A percentile compares a stretch with the other conserved stretches of the same genome.
Evolutionary conservation across 1,139 yeast species (phyloP).

Genomic region (Debaryomyces psychrophilus): DNA sequence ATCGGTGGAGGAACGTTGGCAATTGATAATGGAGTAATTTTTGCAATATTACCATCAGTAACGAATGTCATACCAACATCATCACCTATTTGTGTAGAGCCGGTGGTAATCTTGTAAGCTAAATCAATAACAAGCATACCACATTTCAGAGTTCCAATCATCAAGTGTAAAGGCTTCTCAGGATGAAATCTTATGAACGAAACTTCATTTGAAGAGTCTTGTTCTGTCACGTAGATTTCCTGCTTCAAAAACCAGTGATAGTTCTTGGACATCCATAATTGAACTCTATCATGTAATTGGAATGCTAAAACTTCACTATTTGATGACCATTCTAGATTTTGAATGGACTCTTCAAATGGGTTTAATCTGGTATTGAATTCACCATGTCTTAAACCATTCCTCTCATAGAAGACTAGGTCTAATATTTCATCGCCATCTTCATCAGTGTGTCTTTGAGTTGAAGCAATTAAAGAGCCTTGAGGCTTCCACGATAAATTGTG

Average conservation of each 20-base stretch:
- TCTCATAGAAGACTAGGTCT: slow-evolving; percentile 79
- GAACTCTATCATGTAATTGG: slow-evolving; percentile 61
- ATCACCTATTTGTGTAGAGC: slow-evolving; percentile 66
- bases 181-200: slow-evolving; percentile 79
- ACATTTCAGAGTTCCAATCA: slow-evolving; percentile 56
- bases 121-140: slow-evolving; percentile 69
- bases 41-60: slow-evolving; percentile 73
- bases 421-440: slow-evolving; percentile 52
- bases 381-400: slow-evolving; percentile 91
- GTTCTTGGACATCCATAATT: slow-evolving; percentile 89
- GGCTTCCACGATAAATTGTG: slow-evolving; percentile 84
- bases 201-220: slow-evolving; percentile 35
- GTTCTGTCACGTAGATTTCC: slow-evolving; percentile 51
- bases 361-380: slow-evolving; percentile 72
- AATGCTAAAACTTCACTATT: slow-evolving; percentile 81
- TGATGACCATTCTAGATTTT: slow-evolving; percentile 76
- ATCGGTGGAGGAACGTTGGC: slow-evolving; percentile 98
- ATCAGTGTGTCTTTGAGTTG: slow-evolving; percentile 65
- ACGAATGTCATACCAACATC: slow-evolving; percentile 83
- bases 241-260: slow-evolving; percentile 96
- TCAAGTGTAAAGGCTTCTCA: slow-evolving; percentile 76
- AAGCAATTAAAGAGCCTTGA: slow-evolving; percentile 84
- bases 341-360: slow-evolving; percentile 49
- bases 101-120: slow-evolving; percentile 64
- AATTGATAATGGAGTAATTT: slow-evolving; percentile 77